Evolutionary conservation across 352 stramenopile genomes (phyloP).

Genomic region (Pythium periplocum): DNA sequence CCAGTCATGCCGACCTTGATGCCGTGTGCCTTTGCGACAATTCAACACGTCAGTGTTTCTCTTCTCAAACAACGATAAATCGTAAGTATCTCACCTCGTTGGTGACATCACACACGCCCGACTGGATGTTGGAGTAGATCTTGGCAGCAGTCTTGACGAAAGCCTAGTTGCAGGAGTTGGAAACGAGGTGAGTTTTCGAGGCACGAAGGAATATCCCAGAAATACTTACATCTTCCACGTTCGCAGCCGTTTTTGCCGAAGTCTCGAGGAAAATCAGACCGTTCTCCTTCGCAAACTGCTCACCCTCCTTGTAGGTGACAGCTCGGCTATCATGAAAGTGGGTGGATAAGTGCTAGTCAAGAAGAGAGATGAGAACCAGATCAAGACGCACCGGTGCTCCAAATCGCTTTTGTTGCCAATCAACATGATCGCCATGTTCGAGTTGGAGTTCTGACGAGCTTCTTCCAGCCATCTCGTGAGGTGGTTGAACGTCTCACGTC

Average conservation of each 20-base stretch:
- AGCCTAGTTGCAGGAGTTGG: slow-evolving; percentile 34
- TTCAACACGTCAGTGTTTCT: too few species aligned
- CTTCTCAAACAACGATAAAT: too few species aligned
- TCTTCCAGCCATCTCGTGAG: slow-evolving; percentile 98
- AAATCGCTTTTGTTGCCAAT: slow-evolving; percentile 99
- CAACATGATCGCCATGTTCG: slow-evolving; percentile 99
- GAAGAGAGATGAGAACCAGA: too few species aligned
- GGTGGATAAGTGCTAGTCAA: too few species aligned
- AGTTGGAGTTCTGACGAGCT: slow-evolving; percentile 96
- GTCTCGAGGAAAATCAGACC: slow-evolving; percentile 99
- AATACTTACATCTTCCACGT: slow-evolving; percentile 96
- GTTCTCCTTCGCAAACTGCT: slow-evolving; percentile 98
- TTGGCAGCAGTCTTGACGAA: slow-evolving; percentile 95
- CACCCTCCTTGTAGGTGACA: slow-evolving; percentile 97
- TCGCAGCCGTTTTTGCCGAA: slow-evolving; percentile 97
- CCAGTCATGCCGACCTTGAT: slow-evolving; percentile 89
- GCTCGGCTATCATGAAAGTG: slow-evolving; percentile 44
- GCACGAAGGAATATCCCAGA: slow-evolving; percentile 7
- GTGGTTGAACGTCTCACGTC: slow-evolving; percentile 99
- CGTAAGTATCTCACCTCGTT: slow-evolving; percentile 73
- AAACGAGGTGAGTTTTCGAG: not conserved
- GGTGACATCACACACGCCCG: slow-evolving; percentile 91
- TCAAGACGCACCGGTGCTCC: slow-evolving; percentile 72
- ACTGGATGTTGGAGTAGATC: slow-evolving; percentile 96
- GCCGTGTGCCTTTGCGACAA: slow-evolving; percentile 52